Base-by-base conservation (phyloP, 2,329 filamentous ascomycete genomes). In the Xylogone sp. region DNA sequence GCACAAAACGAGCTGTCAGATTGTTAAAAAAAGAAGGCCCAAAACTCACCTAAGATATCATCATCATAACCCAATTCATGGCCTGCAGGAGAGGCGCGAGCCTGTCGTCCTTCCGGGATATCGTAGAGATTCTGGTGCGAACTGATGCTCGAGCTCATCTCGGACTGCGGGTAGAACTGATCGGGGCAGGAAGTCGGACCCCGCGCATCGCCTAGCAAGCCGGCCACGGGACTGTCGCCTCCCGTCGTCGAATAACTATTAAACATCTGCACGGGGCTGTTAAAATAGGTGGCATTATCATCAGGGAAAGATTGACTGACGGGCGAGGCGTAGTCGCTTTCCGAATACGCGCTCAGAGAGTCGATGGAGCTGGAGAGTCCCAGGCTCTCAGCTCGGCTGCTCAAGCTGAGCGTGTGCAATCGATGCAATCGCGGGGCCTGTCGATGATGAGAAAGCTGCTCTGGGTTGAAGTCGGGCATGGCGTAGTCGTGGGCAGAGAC, bases 171-270 rank as follows among this genome's bases (percentile, higher is more conserved):
- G 59, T 84, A 84, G 55, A 78, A 75, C 34, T 83, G 74, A 55
- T 81, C 76, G n/a, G 81, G 81, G 60, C 78, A 85, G 13, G 82
- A 82, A 3, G 78, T 81, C 42, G 80, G 78, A 13, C 75, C 76
- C 57, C 77, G 74, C 50, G 72, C 69, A 55, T 79, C 77, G 52
- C 81, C 79, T 56, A 82, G 73, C 64, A 83, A 75, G 72, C 74
- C 9, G 18, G 75, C 70, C 5, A 76, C 74, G 7, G 82, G 80
- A 60, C 79, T 84, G 51, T 80, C 79, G 16, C 79, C n/a, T 7
- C 73, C 2, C 51, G 81, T 77, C 50, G 69, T 69, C 3, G 64
- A 63, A 58, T 78, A 83, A 60, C 69, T 75, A 52, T 83, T 81
- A 63, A 84, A 85, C 59, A 83, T 74, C 50, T 78, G 71, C 3